Evolutionary conservation across 108 stramenopile genomes (phyloP).

Genomic region (Cyclotella cryptica): DNA sequence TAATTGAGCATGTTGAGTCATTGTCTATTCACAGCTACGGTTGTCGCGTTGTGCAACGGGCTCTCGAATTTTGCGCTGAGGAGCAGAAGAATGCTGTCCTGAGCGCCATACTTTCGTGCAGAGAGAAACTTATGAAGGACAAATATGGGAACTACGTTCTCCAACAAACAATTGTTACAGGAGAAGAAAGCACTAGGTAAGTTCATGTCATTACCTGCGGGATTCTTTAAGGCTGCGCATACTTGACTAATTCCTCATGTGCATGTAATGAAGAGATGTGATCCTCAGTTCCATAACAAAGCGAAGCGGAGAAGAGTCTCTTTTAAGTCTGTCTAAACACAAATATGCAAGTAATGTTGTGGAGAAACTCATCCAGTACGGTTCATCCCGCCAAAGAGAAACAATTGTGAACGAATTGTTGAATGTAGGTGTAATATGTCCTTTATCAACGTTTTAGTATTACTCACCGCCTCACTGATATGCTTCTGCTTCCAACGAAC

Average conservation of each 20-base stretch:
- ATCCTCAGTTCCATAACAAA: neutral
- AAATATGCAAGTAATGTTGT: constrained; percentile 98
- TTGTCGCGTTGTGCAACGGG: constrained; percentile 94
- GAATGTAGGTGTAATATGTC: constrained; percentile 43
- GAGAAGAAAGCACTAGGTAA: neutral
- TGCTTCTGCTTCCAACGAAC: neutral
- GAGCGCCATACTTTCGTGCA: constrained; percentile 62
- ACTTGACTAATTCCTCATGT: too few relatives aligned
- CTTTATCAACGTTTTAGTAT: neutral
- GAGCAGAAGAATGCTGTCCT: constrained; percentile 67
- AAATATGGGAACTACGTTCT: constrained; percentile 58
- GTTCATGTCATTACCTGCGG: neutral
- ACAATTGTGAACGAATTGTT: constrained; percentile 75
- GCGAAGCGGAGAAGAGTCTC: neutral
- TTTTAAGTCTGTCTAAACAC: constrained; percentile 87
- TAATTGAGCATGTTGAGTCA: constrained; percentile 76
- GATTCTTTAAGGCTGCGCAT: too few relatives aligned
- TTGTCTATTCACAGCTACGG: constrained; percentile 94
- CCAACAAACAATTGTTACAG: constrained; percentile 4
- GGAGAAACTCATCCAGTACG: constrained; percentile 92
- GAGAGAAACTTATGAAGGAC: constrained; percentile 71
- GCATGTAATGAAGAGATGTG: neutral
- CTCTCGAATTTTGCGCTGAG: constrained; percentile 88
- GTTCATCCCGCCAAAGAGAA: constrained; percentile 71
- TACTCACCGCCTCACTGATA: constrained; percentile 37